These are phyloP conservation scores for Auriscalpium orientale DNA, from an alignment of 768 basidiomycete genomes.

Conservation along the genomic window DNA sequence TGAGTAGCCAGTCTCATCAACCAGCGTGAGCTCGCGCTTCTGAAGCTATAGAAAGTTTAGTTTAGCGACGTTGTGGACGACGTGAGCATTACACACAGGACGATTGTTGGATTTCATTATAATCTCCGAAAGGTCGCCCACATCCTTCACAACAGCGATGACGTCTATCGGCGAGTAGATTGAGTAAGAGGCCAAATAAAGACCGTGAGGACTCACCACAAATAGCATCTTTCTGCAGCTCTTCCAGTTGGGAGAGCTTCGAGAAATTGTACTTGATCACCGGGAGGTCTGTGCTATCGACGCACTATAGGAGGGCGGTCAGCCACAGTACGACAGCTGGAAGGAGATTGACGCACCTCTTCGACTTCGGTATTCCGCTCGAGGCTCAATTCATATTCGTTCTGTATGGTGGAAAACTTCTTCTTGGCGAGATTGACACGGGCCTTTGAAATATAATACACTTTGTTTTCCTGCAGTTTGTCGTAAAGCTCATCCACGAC, in stretches of 20 bases:
- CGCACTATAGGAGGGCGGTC: slow-evolving; percentile 48
- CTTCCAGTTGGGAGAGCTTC: slow-evolving; percentile 51
- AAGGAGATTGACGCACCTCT: slow-evolving; percentile 44
- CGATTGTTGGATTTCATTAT: slow-evolving; percentile 66
- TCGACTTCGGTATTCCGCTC: slow-evolving; percentile 79
- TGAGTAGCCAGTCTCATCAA: slow-evolving; percentile 72
- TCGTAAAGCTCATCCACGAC: slow-evolving; percentile 78
- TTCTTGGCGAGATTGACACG: slow-evolving; percentile 94
- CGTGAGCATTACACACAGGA: slow-evolving; percentile 1
- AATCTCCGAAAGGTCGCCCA: slow-evolving; percentile 59
- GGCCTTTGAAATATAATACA: slow-evolving; percentile 86
- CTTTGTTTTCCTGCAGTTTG: slow-evolving; percentile 85
- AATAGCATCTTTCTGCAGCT: slow-evolving; percentile 67
- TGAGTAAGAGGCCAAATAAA: slow-evolving; percentile 1
- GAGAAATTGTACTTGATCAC: slow-evolving; percentile 81
- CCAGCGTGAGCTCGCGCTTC: slow-evolving; percentile 86
- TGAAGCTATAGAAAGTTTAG: slow-evolving; percentile 42
- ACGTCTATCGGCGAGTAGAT: slow-evolving; percentile 50
- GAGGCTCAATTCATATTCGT: slow-evolving; percentile 91
- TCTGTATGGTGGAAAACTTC: slow-evolving; percentile 83
- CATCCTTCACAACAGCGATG: slow-evolving; percentile 79
- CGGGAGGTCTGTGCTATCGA: slow-evolving; percentile 70
- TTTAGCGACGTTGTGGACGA: neutral
- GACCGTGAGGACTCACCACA: slow-evolving; percentile 46
- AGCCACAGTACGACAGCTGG: neutral